Percentiles rank a stretch among this genome's conserved stretches.
Conservation (phyloP, 2,329 filamentous ascomycete genomes). For the Madurella mycetomatis region DNA sequence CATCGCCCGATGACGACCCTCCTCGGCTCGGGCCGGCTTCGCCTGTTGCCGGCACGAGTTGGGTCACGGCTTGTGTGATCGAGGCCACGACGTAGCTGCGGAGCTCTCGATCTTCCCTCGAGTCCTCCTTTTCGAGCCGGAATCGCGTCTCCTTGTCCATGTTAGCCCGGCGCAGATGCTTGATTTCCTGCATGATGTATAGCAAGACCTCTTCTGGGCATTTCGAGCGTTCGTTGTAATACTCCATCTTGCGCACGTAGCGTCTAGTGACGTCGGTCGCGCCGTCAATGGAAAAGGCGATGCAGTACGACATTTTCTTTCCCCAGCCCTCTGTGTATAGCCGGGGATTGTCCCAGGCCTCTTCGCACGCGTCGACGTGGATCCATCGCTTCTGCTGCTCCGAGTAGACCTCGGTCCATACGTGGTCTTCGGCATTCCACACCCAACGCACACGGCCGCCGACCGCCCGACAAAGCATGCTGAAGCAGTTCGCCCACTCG, state of each 20-base stretch:
- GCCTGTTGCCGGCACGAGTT: constrained; percentile 55
- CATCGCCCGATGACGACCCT: constrained; percentile 38
- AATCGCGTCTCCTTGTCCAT: constrained; percentile 83
- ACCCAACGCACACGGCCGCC: constrained; percentile 92
- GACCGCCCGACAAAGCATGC: constrained; percentile 92
- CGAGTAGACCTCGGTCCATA: constrained; percentile 97
- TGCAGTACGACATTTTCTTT: constrained; percentile 94
- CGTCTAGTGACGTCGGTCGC: constrained; percentile 62
- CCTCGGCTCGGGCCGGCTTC: constrained; percentile 23
- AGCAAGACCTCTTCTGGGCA: constrained; percentile 87
- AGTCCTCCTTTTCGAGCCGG: constrained; percentile 74
- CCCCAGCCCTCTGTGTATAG: constrained; percentile 94
- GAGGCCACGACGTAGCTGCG: constrained; percentile 68
- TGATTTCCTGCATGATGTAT: constrained; percentile 89
- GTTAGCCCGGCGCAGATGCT: constrained; percentile 74
- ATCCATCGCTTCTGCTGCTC: constrained; percentile 91
- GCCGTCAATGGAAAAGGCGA: constrained; percentile 91
- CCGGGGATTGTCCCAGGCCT: constrained; percentile 89
- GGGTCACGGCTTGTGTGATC: constrained; percentile 68
- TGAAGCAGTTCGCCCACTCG: constrained; percentile 98
- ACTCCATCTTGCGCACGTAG: constrained; percentile 67
- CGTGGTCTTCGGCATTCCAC: constrained; percentile 96
- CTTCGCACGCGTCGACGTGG: constrained; percentile 94
- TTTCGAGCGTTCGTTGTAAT: constrained; percentile 69
- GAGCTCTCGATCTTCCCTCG: constrained; percentile 69